Conservation (phyloP, 2,329 filamentous ascomycete genomes). For the Aschersonia sp. region DNA sequence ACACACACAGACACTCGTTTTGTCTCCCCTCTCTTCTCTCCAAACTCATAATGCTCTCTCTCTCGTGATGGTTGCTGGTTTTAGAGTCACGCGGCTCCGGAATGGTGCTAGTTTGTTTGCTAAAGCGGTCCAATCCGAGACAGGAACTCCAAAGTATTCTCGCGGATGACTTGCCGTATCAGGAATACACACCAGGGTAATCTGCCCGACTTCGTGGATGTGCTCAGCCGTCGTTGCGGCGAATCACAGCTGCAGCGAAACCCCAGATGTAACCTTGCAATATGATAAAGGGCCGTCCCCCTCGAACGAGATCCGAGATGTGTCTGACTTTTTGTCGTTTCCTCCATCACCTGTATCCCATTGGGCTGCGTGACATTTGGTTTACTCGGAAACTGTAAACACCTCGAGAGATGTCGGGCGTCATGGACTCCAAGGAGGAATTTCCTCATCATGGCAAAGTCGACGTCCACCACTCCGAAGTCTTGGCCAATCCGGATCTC, state of each 20-base stretch:
- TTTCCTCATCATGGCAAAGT: slow-evolving; percentile 3
- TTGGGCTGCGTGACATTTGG: too few relatives aligned
- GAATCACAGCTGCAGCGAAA: background rate
- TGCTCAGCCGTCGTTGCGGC: background rate
- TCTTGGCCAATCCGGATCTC: slow-evolving; percentile 19
- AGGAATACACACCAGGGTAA: background rate
- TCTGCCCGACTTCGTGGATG: background rate
- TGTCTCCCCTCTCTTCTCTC: background rate
- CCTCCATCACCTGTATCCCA: too few relatives aligned
- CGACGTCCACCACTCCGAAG: slow-evolving; percentile 17
- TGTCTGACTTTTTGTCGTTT: background rate
- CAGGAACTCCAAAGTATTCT: background rate
- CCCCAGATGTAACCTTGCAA: background rate
- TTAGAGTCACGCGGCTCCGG: background rate
- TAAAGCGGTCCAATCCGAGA: background rate
- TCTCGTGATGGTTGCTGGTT: background rate
- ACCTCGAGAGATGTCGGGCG: background rate
- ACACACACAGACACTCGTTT: too few relatives aligned
- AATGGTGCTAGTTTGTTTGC: background rate
- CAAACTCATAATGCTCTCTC: background rate
- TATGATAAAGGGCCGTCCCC: background rate
- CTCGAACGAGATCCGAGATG: background rate
- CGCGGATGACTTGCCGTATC: background rate
- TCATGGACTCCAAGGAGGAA: slow-evolving; percentile 3
- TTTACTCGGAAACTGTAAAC: background rate